Evolutionary conservation across 768 basidiomycete genomes (phyloP).

Genomic region (Antrodiella citrinella): DNA sequence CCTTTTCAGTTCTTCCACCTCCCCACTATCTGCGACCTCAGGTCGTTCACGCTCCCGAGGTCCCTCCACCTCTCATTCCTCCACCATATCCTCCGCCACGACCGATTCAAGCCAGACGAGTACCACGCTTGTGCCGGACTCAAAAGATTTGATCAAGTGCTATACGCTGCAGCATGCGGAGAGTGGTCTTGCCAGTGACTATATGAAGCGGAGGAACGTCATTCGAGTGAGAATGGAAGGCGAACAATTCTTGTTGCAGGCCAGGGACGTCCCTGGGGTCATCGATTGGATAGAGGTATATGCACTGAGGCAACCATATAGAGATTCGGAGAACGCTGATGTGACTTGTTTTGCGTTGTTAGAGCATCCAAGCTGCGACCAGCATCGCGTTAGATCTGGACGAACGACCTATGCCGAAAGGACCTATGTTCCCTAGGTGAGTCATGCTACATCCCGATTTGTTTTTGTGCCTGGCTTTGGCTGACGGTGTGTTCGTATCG

Average conservation of each 20-base stretch:
- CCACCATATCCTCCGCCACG: conserved; percentile 2
- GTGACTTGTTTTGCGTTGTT: conserved; percentile 6
- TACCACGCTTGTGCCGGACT: conserved; percentile 24
- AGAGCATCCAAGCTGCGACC: conserved; percentile 87
- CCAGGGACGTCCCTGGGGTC: conserved; percentile 72
- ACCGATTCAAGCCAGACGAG: not conserved
- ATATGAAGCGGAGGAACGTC: conserved; percentile 88
- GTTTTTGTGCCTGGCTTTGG: not conserved
- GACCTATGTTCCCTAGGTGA: conserved; percentile 77
- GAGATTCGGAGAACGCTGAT: conserved; percentile 2
- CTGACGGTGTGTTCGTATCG: not conserved
- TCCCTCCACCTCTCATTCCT: conserved; percentile 3
- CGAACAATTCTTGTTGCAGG: conserved; percentile 94
- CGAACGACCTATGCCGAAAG: conserved; percentile 84
- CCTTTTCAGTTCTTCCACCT: not conserved
- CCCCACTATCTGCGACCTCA: conserved; percentile 3
- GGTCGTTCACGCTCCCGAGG: not conserved
- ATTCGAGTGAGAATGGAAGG: conserved; percentile 89
- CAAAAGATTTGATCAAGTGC: conserved; percentile 48
- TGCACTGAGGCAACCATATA: conserved; percentile 1
- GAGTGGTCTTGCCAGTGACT: conserved; percentile 92
- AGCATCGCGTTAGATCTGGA: conserved; percentile 92
- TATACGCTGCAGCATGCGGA: conserved; percentile 89
- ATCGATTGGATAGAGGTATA: conserved; percentile 93
- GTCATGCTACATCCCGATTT: conserved; percentile 20